Base-by-base conservation (phyloP, 441 rosid species). In the Metrosideros polymorpha region DNA sequence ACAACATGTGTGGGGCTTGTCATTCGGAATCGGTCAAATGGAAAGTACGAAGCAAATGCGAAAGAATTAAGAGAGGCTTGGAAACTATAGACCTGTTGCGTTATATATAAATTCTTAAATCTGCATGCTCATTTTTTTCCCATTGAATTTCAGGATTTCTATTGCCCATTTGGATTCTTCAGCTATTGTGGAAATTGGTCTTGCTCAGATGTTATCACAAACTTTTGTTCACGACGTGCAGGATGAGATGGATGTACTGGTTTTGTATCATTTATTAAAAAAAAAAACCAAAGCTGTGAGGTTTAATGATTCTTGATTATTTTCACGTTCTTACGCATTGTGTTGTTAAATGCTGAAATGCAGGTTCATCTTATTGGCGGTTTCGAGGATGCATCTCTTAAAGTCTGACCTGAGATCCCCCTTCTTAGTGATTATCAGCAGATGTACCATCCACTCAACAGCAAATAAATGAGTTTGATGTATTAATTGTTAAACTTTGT, bases 311-410 rank as follows among this genome's bases (percentile, higher is more conserved):
- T 59, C 15, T 71, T 71, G 47, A 22, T 71, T 22, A 22, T 39
- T 83, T 54, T 83, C 57, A 83, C n/a, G 49, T 79, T 50, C 18
- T 77, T 32, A 84, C 45, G 52, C 71, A 43, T 17, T 47, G 85
- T 54, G 63, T 13, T 52, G 51, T 53, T 79, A 49, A 50, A 79
- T 79, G 63, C 51, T 84, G 47, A 63, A 86, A 63, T 92, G 91
- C 95, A 97, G 99, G 98, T 95, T 88, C 97, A 97, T 89, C 54
- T 97, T 55, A 84, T 97, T 90, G 98, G 98, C 86, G 97, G 94
- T 82, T 96, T 93, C 89, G 94, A 95, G 89, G 99, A 96, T 86
- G 91, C 91, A 83, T 83, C 91, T 51, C 71, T 89, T 71, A 89
- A 93, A 56, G 98, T 97, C 39, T 63, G 95, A 83, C 87, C 87